A percentile compares a stretch with the other conserved stretches of the same genome.
Conservation (phyloP, 2,329 filamentous ascomycete genomes). For the Fusarium sp. region DNA sequence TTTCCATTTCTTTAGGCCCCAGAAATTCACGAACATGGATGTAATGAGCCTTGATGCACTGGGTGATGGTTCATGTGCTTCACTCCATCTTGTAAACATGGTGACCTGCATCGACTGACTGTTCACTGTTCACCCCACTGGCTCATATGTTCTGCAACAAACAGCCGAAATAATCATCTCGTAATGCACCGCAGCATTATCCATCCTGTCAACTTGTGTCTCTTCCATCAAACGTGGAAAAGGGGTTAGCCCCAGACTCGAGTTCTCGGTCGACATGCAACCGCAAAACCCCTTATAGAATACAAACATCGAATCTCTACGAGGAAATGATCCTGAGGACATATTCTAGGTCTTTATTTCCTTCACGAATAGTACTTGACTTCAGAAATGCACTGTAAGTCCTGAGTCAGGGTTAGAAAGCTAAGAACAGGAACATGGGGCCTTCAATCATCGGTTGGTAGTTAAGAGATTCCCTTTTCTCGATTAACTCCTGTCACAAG, state of each 20-base stretch:
- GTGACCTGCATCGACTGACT: not conserved
- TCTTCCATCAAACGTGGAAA: not conserved
- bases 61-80: not conserved
- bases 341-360: not conserved
- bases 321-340: accelerated
- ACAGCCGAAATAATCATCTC: not conserved
- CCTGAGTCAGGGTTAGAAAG: not conserved
- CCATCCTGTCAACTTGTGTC: not conserved
- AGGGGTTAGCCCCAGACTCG: not conserved
- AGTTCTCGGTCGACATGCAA: not conserved
- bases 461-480: not conserved
- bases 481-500: not conserved
- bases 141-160: not conserved
- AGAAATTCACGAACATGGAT: not conserved
- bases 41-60: not conserved
- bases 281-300: not conserved
- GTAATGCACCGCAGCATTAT: too few relatives aligned
- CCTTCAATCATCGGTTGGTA: not conserved
- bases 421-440: not conserved
- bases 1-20: not conserved
- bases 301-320: not conserved
- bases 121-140: not conserved
- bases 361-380: not conserved
- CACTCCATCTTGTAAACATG: not conserved
- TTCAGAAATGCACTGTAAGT: not conserved